These are phyloP conservation scores for Hamigera avellanea DNA, from an alignment of 495 filamentous ascomycete species.

Conservation along the genomic window DNA sequence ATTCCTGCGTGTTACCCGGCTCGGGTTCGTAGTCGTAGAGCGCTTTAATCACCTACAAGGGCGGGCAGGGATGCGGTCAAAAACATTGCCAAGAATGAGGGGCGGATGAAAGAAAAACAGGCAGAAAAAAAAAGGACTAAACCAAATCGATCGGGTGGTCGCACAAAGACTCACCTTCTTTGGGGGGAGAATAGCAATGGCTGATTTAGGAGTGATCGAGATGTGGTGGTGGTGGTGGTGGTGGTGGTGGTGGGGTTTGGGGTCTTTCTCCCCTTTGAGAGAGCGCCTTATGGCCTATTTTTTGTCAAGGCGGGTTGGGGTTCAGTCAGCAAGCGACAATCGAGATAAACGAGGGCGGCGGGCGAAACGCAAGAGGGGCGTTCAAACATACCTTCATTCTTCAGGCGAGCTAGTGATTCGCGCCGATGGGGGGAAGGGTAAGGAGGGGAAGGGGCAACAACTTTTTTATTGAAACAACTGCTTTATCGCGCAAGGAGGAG, in stretches of 20 bases:
- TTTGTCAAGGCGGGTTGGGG: slow-evolving; percentile 4
- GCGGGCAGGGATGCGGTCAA: background rate
- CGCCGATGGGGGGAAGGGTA: background rate
- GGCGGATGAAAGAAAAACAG: slow-evolving; percentile 2
- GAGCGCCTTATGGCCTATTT: slow-evolving; percentile 68
- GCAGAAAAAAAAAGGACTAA: slow-evolving; percentile 4
- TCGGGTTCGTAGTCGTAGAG: slow-evolving; percentile 84
- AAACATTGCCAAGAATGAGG: background rate
- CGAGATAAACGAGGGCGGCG: background rate
- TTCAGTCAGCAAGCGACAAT: slow-evolving; percentile 5
- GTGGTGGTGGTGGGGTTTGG: slow-evolving; percentile 57
- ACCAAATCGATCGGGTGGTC: slow-evolving; percentile 1
- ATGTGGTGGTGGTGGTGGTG: slow-evolving; percentile 67
- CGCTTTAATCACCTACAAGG: slow-evolving; percentile 79
- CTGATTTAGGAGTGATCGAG: slow-evolving; percentile 83
- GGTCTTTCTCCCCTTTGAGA: slow-evolving; percentile 74
- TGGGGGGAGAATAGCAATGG: slow-evolving; percentile 88
- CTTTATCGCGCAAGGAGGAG: too few relatives aligned
- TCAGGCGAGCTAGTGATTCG: slow-evolving; percentile 2
- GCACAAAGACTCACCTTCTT: slow-evolving; percentile 63
- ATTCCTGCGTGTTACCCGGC: slow-evolving; percentile 53
- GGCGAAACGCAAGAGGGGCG: slow-evolving; percentile 1
- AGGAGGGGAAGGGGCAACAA: background rate
- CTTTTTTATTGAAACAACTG: background rate
- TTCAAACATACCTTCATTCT: slow-evolving; percentile 16